Conservation (phyloP, 2,329 filamentous ascomycete genomes). For the Arthrobotrys musiformis region DNA sequence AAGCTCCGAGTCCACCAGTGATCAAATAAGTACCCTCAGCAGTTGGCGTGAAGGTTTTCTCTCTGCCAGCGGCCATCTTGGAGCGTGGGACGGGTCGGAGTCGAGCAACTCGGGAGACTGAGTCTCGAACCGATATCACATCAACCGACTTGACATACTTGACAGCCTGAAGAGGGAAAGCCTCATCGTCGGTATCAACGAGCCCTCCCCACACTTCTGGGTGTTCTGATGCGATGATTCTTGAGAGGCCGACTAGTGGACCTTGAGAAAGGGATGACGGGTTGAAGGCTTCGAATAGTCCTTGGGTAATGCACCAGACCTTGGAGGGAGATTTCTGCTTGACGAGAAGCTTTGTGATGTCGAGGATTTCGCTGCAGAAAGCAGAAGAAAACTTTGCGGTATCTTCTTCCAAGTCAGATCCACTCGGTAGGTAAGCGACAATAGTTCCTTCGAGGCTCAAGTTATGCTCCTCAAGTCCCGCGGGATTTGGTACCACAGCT, state of each 20-base stretch:
- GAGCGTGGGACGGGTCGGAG: constrained; percentile 60
- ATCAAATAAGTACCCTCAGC: constrained; percentile 65
- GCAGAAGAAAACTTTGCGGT: constrained; percentile 10
- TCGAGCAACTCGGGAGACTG: constrained; percentile 61
- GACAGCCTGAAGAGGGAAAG: constrained; percentile 62
- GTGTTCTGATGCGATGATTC: constrained; percentile 63
- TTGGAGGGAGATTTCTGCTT: constrained; percentile 45
- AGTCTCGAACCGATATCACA: constrained; percentile 63
- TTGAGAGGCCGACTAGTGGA: constrained; percentile 62
- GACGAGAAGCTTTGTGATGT: constrained; percentile 57
- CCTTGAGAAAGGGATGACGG: constrained; percentile 61
- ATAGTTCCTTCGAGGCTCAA: constrained; percentile 17
- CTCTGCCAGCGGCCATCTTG: constrained; percentile 41
- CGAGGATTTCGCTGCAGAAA: constrained; percentile 57
- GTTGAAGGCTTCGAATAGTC: constrained; percentile 58
- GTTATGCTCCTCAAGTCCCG: constrained; percentile 26
- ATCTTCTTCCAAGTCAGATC: constrained; percentile 11
- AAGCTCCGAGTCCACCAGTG: constrained; percentile 63
- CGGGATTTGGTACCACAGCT: constrained; percentile 56
- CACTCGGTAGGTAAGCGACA: constrained; percentile 21
- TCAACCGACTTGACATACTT: constrained; percentile 63
- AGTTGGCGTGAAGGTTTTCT: constrained; percentile 52
- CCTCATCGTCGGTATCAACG: constrained; percentile 61
- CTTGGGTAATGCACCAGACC: constrained; percentile 61
- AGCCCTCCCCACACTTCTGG: constrained; percentile 62